Base-by-base conservation (phyloP, 306 rosid species). In the Acacia acuminata region DNA sequence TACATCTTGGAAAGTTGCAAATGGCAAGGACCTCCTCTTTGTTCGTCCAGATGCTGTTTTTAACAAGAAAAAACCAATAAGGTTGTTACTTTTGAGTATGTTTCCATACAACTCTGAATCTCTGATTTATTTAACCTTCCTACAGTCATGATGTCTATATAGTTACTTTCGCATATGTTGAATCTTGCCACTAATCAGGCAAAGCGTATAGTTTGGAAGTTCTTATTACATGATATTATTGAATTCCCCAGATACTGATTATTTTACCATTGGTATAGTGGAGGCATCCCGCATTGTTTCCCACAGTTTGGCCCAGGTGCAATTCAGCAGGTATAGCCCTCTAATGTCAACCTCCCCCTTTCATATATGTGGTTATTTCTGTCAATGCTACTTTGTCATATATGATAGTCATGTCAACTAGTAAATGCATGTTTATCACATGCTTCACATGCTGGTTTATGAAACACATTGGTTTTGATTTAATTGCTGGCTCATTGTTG, bases 231-330 rank as follows among this genome's bases (percentile, higher is more conserved):
- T 76, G 32, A 55, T 19, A 40, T 43, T 27, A 77, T 78, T 69
- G 80, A 76, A 80, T 63, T 44, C 8, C 43, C 27, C 44, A 4
- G 74, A 85, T 80, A 78, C 86, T 91, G 86, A 92, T 75, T 86
- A 5, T 16, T 69, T 81, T 42, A 82, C 77, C 84, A 32, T 88
- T 87, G 65, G 82, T 81, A 60, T 84, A 93, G 98, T 89, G 99
- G 99, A 75, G 99, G 99, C 10, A 20, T 96, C 77, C 99, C 99
- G 27, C 99, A 96, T 88, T 96, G 99, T 85, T 93, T 96, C 86
- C 99, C 98, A 17, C 99, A 96, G 92, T 96, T 96, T 89, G 99
- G 99, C 85, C 98, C 99, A 4, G 99, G 99, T 71, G 77, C 79
- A 13, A 89, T 96, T 25, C 99, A 96, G 88, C 99, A 93, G 96